Conservation (phyloP, 441 rosid species). For the Erodium texanum region DNA sequence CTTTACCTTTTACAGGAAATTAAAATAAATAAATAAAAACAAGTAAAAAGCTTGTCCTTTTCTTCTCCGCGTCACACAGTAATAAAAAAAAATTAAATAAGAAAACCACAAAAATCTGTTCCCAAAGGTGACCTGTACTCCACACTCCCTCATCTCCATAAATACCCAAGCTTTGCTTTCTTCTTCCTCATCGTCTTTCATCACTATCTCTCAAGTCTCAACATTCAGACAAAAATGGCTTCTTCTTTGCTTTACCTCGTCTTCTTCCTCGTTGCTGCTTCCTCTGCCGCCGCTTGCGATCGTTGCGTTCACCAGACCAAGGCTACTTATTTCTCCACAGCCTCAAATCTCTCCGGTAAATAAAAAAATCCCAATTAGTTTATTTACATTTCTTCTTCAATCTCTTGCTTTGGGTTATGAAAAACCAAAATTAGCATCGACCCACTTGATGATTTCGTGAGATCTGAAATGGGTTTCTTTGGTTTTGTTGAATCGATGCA, state of each 20-base stretch:
- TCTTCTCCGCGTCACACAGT: not conserved
- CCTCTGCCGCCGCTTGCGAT: not conserved
- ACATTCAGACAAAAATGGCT: not conserved
- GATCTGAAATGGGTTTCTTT: slow-evolving; percentile 23
- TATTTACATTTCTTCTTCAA: not conserved
- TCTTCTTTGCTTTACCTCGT: not conserved
- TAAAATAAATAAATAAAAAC: too few relatives aligned
- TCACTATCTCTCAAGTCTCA: too few relatives aligned
- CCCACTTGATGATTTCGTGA: slow-evolving; percentile 13
- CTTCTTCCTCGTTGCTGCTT: not conserved
- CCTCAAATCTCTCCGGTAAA: not conserved
- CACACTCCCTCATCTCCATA: not conserved
- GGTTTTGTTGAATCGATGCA: slow-evolving; percentile 24
- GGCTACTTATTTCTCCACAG: not conserved
- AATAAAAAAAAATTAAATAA: too few relatives aligned
- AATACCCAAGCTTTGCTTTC: not conserved
- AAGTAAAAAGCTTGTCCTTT: not conserved
- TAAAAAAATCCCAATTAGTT: slow-evolving; percentile 16
- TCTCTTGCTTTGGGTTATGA: not conserved
- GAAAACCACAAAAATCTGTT: not conserved
- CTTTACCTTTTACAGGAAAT: not conserved
- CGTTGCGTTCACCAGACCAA: not conserved
- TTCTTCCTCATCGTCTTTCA: not conserved
- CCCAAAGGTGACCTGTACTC: not conserved
- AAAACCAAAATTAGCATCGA: slow-evolving; percentile 2